Conservation (phyloP, 192 early-diverging fungal species). For the Haplosporangium gracile region DNA sequence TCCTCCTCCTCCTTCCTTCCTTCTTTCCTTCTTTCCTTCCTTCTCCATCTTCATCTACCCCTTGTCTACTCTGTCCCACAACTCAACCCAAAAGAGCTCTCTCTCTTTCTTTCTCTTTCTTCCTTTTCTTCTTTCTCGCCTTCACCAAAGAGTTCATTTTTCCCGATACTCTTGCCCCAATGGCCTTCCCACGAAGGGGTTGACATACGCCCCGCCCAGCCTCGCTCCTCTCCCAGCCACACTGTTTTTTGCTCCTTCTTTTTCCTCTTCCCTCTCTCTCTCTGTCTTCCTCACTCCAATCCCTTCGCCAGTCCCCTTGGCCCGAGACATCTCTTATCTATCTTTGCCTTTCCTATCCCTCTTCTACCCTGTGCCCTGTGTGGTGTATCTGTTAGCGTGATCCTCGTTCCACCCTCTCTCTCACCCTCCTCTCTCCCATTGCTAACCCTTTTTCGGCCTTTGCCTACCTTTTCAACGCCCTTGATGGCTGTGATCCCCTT, state of each 20-base stretch:
- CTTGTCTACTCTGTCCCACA: not conserved
- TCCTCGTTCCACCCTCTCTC: not conserved
- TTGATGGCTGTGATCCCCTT: not conserved
- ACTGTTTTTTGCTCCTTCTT: not conserved
- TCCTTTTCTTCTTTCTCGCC: not conserved
- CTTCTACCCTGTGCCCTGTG: not conserved
- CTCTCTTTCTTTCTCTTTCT: not conserved
- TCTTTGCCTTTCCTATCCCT: not conserved
- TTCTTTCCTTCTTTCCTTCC: not conserved
- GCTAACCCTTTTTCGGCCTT: not conserved
- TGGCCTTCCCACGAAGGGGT: not conserved
- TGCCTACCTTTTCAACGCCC: not conserved
- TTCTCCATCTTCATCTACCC: not conserved
- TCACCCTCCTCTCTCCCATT: not conserved
- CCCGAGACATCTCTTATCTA: not conserved
- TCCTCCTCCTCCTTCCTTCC: not conserved
- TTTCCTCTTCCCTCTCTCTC: not conserved
- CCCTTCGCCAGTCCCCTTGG: not conserved
- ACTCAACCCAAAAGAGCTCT: too few relatives aligned
- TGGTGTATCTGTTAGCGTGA: not conserved
- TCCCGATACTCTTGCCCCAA: not conserved
- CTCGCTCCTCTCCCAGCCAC: not conserved
- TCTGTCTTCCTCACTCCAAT: not conserved
- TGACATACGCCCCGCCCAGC: not conserved
- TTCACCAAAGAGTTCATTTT: slow-evolving; percentile 4